phyloP scores from a whole-genome alignment of 2,329 filamentous ascomycete species.

The Diatrype stigma region DNA sequence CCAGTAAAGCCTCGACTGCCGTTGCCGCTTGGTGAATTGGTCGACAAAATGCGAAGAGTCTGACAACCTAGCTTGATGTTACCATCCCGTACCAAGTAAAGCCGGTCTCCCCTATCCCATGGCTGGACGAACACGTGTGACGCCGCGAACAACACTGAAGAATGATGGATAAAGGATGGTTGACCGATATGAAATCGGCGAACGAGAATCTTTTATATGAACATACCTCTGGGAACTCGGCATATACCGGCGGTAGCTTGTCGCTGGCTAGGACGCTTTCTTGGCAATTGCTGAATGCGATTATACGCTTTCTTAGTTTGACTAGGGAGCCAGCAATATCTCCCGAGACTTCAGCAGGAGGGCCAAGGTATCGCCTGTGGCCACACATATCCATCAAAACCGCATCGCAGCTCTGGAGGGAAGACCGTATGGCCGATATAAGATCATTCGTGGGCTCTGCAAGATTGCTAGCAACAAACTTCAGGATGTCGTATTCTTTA shows the following conservation, averaged over 20 bases:
- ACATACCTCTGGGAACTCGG: slow-evolving; percentile 37
- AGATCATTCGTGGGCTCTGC: slow-evolving; percentile 43
- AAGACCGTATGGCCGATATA: slow-evolving; percentile 40
- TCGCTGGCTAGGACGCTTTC: slow-evolving; percentile 41
- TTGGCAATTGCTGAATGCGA: slow-evolving; percentile 44
- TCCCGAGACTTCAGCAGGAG: slow-evolving; percentile 35
- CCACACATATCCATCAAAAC: slow-evolving; percentile 51
- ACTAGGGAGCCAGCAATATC: slow-evolving; percentile 37
- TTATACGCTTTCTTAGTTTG: slow-evolving; percentile 38
- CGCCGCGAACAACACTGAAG: no score
- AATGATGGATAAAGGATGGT: no score
- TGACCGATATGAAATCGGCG: no score
- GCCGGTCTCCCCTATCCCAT: background rate
- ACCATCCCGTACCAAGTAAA: background rate
- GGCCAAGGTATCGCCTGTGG: slow-evolving; percentile 43
- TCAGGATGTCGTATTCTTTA: slow-evolving; percentile 19
- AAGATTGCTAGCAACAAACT: slow-evolving; percentile 30
- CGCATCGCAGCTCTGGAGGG: slow-evolving; percentile 44
- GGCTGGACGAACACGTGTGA: no score
- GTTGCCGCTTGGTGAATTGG: slow-evolving; percentile 49
- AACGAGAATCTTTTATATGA: background rate
- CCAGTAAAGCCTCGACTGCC: slow-evolving; percentile 41
- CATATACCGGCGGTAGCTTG: slow-evolving; percentile 40
- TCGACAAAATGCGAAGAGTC: slow-evolving; percentile 52
- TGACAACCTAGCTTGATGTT: slow-evolving; percentile 32